Evolutionary conservation across 1,139 yeast species (phyloP).

Genomic region (Saccharomyces hybrid): DNA sequence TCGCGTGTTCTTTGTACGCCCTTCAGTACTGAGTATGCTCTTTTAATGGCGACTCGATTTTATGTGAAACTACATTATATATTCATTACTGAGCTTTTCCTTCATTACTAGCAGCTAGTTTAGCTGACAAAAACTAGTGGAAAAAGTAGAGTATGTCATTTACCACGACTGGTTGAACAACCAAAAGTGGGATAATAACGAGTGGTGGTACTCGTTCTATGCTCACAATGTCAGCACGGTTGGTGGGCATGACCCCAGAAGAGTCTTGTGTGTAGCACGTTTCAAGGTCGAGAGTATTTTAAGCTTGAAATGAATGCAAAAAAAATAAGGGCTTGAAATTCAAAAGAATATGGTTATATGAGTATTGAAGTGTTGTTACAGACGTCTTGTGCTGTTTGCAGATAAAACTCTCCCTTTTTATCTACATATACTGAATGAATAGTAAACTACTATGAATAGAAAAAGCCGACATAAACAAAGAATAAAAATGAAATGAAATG

Average conservation of each 20-base stretch:
- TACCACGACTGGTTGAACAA: neutral
- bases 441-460: neutral
- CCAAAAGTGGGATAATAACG: neutral
- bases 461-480: neutral
- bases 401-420: neutral
- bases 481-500: neutral
- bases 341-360: neutral
- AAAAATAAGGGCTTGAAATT: neutral
- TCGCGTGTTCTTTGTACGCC: neutral
- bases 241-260: too few species aligned
- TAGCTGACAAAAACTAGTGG: neutral
- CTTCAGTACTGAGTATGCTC: neutral
- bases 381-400: slow-evolving; percentile 1
- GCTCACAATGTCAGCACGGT: neutral
- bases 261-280: too few species aligned
- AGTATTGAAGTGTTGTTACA: neutral
- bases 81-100: neutral
- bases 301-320: neutral
- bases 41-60: neutral
- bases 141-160: neutral
- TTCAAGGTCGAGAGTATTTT: neutral
- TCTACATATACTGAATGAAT: neutral
- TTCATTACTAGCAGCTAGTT: neutral
- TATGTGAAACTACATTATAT: neutral
- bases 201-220: neutral